Evolutionary conservation across 371 early-diverging fungal genomes (phyloP).

Genomic region (Mucor irregularis): DNA sequence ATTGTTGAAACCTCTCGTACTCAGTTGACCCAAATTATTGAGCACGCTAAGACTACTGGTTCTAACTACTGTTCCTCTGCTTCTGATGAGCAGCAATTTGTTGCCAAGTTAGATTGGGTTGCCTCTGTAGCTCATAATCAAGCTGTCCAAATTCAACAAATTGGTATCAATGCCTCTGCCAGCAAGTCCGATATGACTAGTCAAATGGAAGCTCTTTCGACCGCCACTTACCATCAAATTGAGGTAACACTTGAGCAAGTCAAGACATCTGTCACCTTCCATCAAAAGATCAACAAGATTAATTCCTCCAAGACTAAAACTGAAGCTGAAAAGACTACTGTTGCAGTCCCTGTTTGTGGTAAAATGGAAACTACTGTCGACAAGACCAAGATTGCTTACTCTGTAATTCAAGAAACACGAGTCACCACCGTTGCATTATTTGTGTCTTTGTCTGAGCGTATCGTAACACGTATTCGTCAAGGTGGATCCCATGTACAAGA

Average conservation of each 20-base stretch:
- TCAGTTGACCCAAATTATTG: slow-evolving; percentile 20
- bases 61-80: slow-evolving; percentile 16
- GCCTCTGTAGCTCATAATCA: slow-evolving; percentile 24
- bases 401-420: slow-evolving; percentile 27
- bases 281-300: slow-evolving; percentile 22
- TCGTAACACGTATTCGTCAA: slow-evolving; percentile 20
- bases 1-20: slow-evolving; percentile 25
- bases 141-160: slow-evolving; percentile 30
- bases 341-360: slow-evolving; percentile 9
- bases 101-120: slow-evolving; percentile 27
- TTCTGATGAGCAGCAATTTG: slow-evolving; percentile 17
- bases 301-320: neutral
- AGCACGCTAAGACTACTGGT: slow-evolving; percentile 22
- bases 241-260: slow-evolving; percentile 28
- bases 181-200: slow-evolving; percentile 19
- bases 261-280: slow-evolving; percentile 21
- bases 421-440: slow-evolving; percentile 15
- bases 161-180: slow-evolving; percentile 26
- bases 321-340: neutral
- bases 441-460: slow-evolving; percentile 18
- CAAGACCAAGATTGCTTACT: slow-evolving; percentile 27
- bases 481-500: slow-evolving; percentile 21
- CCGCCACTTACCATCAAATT: slow-evolving; percentile 29
- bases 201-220: slow-evolving; percentile 25
- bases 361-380: slow-evolving; percentile 22